phyloP scores from a whole-genome alignment of 2,329 filamentous ascomycete species.

The Fusarium praegraminearum region DNA sequence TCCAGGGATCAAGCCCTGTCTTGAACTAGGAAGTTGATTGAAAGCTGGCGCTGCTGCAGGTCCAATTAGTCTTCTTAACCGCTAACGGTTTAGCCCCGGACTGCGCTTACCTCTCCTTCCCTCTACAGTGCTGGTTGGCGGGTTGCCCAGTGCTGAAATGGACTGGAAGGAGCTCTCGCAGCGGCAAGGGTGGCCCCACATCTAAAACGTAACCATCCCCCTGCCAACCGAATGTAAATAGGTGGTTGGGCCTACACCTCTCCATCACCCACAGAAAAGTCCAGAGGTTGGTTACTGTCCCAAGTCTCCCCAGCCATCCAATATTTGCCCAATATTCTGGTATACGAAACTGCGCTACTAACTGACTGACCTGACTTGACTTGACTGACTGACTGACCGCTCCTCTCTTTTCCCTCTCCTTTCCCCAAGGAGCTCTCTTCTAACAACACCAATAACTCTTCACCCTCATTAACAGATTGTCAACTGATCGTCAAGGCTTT shows the following conservation, averaged over 20 bases:
- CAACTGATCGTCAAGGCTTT: constrained; percentile 43
- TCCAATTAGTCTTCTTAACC: constrained; percentile 29
- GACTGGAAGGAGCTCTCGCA: constrained; percentile 10
- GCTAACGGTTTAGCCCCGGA: constrained; percentile 4
- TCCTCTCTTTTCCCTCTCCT: constrained; percentile 38
- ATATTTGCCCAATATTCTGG: constrained; percentile 40
- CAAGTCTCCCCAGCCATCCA: constrained; percentile 45
- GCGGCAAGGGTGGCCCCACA: constrained; percentile 23
- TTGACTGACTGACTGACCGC: constrained; percentile 34
- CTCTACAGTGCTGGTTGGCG: constrained; percentile 29
- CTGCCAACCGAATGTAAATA: constrained; percentile 46
- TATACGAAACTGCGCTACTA: constrained; percentile 34
- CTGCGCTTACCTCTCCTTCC: constrained; percentile 16
- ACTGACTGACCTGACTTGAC: constrained; percentile 10
- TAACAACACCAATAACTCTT: constrained; percentile 41
- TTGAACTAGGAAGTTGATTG: constrained; percentile 18
- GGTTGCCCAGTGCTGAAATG: constrained; percentile 42
- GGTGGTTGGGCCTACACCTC: constrained; percentile 43
- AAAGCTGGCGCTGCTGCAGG: constrained; percentile 37
- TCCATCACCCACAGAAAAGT: constrained; percentile 41
- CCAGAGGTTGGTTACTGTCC: constrained; percentile 41
- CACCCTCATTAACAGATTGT: constrained; percentile 42
- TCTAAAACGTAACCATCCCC: constrained; percentile 42
- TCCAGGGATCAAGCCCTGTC: constrained; percentile 36
- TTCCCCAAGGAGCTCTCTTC: constrained; percentile 28